Conservation (phyloP, 805 yeast species). For the Saturnispora serradocipensis region DNA sequence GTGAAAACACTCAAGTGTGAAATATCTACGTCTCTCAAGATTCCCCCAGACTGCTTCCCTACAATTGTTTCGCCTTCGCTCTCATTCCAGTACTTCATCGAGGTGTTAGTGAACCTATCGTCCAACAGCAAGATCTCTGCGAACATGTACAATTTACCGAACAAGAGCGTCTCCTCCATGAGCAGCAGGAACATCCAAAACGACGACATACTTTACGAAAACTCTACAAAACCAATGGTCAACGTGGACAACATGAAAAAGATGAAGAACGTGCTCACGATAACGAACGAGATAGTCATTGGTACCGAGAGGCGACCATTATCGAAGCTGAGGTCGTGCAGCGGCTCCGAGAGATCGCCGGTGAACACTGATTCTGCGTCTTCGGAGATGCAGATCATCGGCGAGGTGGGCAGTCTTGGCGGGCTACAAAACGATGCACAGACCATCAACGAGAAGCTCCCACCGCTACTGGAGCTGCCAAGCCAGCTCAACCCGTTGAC, state of each 20-base stretch:
- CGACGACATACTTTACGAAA: constrained; percentile 19
- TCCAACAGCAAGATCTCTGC: neutral
- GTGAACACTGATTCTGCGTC: constrained; percentile 4
- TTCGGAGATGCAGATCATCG: neutral
- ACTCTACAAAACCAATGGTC: constrained; percentile 33
- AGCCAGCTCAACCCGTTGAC: neutral
- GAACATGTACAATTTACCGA: neutral
- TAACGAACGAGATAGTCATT: constrained; percentile 68
- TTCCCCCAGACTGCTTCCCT: constrained; percentile 83
- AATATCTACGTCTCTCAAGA: constrained; percentile 51
- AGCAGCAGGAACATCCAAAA: constrained; percentile 8
- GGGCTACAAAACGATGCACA: neutral
- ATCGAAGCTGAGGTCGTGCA: constrained; percentile 17
- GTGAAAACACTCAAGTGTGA: constrained; percentile 49
- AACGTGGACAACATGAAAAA: constrained; percentile 76
- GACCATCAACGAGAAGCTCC: neutral
- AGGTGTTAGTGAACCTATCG: constrained; percentile 72
- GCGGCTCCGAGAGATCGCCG: constrained; percentile 8
- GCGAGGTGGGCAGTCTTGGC: constrained; percentile 1
- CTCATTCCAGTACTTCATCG: constrained; percentile 76
- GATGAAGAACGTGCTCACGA: constrained; percentile 67
- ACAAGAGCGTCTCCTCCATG: neutral
- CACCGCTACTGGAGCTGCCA: constrained; percentile 4
- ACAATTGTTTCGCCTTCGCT: constrained; percentile 65
- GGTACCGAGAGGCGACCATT: constrained; percentile 59